These are phyloP conservation scores for Ogataea wickerhamii DNA, from an alignment of 805 yeast species.

Conservation along the genomic window DNA sequence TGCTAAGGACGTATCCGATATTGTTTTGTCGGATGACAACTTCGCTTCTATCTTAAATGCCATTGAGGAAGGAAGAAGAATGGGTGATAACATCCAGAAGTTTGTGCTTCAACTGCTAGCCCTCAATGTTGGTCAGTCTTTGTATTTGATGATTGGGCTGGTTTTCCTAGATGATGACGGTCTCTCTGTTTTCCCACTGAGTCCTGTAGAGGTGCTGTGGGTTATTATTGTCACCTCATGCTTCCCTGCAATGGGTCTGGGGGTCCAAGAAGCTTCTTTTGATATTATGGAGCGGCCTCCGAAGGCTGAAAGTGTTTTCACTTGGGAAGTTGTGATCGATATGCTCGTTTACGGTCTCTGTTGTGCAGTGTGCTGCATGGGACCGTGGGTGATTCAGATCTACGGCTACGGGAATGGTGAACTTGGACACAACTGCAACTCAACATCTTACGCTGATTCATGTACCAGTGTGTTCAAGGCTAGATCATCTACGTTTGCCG, in stretches of 20 bases:
- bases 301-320: slow-evolving; percentile 54
- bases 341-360: slow-evolving; percentile 69
- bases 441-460: slow-evolving; percentile 33
- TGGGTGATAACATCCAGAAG: slow-evolving; percentile 75
- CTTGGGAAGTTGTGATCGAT: slow-evolving; percentile 64
- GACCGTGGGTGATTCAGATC: slow-evolving; percentile 60
- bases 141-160: slow-evolving; percentile 66
- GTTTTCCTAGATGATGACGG: slow-evolving; percentile 62
- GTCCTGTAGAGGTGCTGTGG: slow-evolving; percentile 81
- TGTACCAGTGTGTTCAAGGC: slow-evolving; percentile 70
- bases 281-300: slow-evolving; percentile 67
- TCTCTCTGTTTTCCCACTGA: slow-evolving; percentile 74
- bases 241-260: slow-evolving; percentile 83
- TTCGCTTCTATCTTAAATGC: slow-evolving; percentile 77
- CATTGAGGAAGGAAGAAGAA: slow-evolving; percentile 75
- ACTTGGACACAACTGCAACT: slow-evolving; percentile 64
- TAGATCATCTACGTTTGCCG: slow-evolving; percentile 72
- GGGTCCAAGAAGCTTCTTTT: slow-evolving; percentile 60
- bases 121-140: slow-evolving; percentile 68
- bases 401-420: slow-evolving; percentile 65
- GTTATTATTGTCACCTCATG: slow-evolving; percentile 74
- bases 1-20: slow-evolving; percentile 80
- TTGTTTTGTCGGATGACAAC: slow-evolving; percentile 72
- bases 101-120: slow-evolving; percentile 71
- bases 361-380: slow-evolving; percentile 70